Conservation (phyloP, 2,329 filamentous ascomycete genomes). For the Xylariaceae sp. region DNA sequence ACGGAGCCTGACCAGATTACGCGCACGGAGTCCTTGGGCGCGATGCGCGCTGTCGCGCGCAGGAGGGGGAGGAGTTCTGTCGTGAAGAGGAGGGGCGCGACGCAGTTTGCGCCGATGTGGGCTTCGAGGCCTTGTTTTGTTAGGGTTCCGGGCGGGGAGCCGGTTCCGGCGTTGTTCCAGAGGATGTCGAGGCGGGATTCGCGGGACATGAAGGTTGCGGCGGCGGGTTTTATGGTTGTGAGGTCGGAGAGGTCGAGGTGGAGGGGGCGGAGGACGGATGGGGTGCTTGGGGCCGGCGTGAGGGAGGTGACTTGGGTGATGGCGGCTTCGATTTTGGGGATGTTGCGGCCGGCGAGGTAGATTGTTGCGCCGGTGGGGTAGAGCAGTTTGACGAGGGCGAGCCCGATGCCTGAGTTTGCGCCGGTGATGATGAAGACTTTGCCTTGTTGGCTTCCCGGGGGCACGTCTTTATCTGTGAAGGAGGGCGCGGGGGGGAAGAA, state of each 20-base stretch:
- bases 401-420: constrained; percentile 10
- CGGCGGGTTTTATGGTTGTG: not conserved
- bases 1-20: constrained; percentile 9
- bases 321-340: not conserved
- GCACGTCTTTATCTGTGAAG: no score
- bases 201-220: not conserved
- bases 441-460: not conserved
- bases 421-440: constrained; percentile 13
- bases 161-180: not conserved
- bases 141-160: not conserved
- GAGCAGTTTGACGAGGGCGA: constrained; percentile 6
- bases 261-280: not conserved
- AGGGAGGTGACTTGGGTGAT: not conserved
- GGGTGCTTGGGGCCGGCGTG: not conserved
- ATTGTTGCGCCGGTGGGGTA: constrained; percentile 12
- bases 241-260: not conserved
- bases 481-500: no score
- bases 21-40: constrained; percentile 4
- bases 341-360: constrained; percentile 11
- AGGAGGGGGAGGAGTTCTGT: not conserved
- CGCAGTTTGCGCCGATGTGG: constrained; percentile 3
- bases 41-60: not conserved
- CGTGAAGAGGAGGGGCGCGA: constrained; percentile 10
- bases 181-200: not conserved
- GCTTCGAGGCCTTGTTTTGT: not conserved